These are phyloP conservation scores for Phytophthora ramorum DNA, from an alignment of 352 stramenopile genomes.

Conservation along the genomic window DNA sequence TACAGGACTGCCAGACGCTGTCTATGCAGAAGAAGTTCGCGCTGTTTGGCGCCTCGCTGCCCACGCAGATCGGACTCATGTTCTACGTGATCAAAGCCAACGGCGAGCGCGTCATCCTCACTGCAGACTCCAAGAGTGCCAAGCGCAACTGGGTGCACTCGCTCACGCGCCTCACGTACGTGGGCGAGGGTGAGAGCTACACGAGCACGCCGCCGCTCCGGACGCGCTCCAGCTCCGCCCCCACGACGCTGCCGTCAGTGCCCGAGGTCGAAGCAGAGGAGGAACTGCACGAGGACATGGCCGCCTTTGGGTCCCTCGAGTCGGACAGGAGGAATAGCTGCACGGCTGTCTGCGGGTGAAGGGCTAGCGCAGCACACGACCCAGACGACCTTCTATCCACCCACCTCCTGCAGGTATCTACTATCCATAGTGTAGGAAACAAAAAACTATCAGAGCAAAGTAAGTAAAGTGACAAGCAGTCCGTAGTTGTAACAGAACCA, in stretches of 20 bases:
- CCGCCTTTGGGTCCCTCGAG: constrained; percentile 9
- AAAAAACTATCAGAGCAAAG: constrained; percentile 3
- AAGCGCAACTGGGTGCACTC: constrained; percentile 71
- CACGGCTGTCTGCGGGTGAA: constrained; percentile 27
- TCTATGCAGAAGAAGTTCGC: constrained; percentile 69
- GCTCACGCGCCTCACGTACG: constrained; percentile 55
- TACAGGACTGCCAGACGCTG: constrained; percentile 65
- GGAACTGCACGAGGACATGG: constrained; percentile 21
- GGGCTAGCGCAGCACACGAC: constrained; percentile 3
- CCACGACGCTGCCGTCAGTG: constrained; percentile 25
- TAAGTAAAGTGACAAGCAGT: constrained; percentile 8
- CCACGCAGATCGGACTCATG: constrained; percentile 56
- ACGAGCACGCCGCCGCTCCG: constrained; percentile 21
- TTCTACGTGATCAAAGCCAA: constrained; percentile 78
- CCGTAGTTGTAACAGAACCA: background rate
- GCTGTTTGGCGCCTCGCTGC: constrained; percentile 62
- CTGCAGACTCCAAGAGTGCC: constrained; percentile 46
- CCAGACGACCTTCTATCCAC: background rate
- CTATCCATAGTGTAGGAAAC: constrained; percentile 5
- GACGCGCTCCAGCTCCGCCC: constrained; percentile 29
- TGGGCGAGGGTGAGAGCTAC: constrained; percentile 44
- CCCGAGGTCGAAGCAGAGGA: constrained; percentile 35
- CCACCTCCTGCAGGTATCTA: constrained; percentile 25
- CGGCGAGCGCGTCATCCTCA: constrained; percentile 66
- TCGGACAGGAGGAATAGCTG: constrained; percentile 36